A percentile compares a stretch with the other conserved stretches of the same genome.
phyloP scores from a whole-genome alignment of 345 rosid genomes.

The Moringa oleifera region DNA sequence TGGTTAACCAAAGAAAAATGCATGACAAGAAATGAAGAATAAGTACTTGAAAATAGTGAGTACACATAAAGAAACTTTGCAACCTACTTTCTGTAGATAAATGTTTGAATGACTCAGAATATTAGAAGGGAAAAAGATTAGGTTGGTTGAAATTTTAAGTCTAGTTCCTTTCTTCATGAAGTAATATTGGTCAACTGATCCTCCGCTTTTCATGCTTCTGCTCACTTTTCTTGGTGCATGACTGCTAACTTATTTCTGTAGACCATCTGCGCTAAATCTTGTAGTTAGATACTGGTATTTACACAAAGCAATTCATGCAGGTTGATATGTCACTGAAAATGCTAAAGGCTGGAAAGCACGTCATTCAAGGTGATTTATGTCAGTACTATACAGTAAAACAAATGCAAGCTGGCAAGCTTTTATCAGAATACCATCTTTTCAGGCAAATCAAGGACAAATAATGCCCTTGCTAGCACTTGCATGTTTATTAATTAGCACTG shows the following conservation, averaged over 20 bases:
- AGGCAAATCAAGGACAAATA: neutral
- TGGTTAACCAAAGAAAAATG: too few relatives aligned
- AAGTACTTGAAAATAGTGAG: neutral
- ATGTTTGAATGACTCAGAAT: too few relatives aligned
- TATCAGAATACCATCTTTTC: too few relatives aligned
- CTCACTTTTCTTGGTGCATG: neutral
- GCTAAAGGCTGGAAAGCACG: conserved; percentile 87
- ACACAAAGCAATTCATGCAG: conserved; percentile 32
- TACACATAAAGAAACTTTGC: too few relatives aligned
- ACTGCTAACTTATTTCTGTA: neutral
- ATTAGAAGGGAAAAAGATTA: too few relatives aligned
- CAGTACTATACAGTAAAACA: conserved; percentile 8
- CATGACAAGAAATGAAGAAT: neutral
- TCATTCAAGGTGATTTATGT: conserved; percentile 66
- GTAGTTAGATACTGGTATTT: neutral
- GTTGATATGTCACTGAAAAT: conserved; percentile 73
- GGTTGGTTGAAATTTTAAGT: neutral
- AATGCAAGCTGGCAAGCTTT: conserved; percentile 1
- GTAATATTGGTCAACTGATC: neutral
- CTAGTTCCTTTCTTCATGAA: neutral
- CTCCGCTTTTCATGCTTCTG: neutral
- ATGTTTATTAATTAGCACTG: too few relatives aligned
- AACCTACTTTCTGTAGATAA: too few relatives aligned
- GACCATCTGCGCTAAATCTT: neutral
- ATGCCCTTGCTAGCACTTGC: neutral